phyloP scores from a whole-genome alignment of 2,329 filamentous ascomycete species.

The Elsinoe australis region DNA sequence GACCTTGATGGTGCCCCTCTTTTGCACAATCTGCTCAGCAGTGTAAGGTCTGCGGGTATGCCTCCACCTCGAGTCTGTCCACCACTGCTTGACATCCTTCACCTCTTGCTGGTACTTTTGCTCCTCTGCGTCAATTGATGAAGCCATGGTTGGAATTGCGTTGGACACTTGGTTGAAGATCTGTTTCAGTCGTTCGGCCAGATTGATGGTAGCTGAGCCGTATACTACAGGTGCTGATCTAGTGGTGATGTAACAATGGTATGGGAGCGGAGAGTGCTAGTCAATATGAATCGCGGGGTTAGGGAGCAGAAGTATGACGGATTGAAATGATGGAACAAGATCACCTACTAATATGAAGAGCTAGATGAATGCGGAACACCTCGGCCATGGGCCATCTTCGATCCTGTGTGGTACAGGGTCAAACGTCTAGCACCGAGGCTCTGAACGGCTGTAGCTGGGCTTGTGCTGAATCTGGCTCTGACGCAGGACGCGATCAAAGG shows the following conservation, averaged over 20 bases:
- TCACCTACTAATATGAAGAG: slow-evolving; percentile 16
- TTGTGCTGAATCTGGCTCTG: background rate
- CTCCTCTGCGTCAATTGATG: slow-evolving; percentile 58
- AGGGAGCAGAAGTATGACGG: slow-evolving; percentile 8
- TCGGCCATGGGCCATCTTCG: slow-evolving; percentile 17
- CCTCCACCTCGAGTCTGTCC: slow-evolving; percentile 84
- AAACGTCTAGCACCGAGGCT: slow-evolving; percentile 17
- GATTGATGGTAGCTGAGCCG: slow-evolving; percentile 18
- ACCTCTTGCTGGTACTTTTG: slow-evolving; percentile 74
- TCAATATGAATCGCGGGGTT: slow-evolving; percentile 10
- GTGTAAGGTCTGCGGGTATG: slow-evolving; percentile 89
- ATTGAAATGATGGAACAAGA: slow-evolving; percentile 8
- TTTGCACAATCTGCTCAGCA: slow-evolving; percentile 92
- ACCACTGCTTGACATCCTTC: slow-evolving; percentile 85
- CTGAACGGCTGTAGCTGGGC: slow-evolving; percentile 11
- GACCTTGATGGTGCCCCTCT: slow-evolving; percentile 84
- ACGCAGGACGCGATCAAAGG: too few relatives aligned
- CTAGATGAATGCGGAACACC: slow-evolving; percentile 14
- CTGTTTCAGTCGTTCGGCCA: slow-evolving; percentile 32
- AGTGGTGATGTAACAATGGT: slow-evolving; percentile 3
- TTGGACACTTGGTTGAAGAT: slow-evolving; percentile 21
- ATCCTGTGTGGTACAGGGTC: slow-evolving; percentile 12
- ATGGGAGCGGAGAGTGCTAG: slow-evolving; percentile 4
- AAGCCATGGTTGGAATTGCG: slow-evolving; percentile 17
- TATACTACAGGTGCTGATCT: background rate